phyloP scores from a whole-genome alignment of 805 yeast genomes.

The Lipomyces chichibuensis region DNA sequence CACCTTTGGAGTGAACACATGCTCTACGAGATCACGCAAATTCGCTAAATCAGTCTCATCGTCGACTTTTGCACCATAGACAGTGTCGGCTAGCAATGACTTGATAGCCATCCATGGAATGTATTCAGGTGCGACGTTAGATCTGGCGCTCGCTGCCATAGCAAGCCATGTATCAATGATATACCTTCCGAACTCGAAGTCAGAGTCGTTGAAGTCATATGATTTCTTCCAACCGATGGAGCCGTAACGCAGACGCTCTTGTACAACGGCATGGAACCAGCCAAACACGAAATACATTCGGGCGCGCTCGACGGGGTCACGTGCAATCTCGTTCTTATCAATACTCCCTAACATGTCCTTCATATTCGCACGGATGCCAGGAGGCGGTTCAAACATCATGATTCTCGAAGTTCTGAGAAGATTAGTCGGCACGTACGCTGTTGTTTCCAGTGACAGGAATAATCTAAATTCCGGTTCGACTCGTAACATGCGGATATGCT shows the following conservation, averaged over 20 bases:
- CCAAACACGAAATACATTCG: conserved; percentile 58
- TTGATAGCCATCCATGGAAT: conserved; percentile 61
- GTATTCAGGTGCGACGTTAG: conserved; percentile 50
- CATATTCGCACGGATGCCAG: conserved; percentile 59
- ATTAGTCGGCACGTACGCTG: conserved; percentile 56
- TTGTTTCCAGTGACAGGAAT: conserved; percentile 64
- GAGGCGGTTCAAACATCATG: conserved; percentile 62
- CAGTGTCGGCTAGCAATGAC: conserved; percentile 55
- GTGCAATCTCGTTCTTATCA: conserved; percentile 22
- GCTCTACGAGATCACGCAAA: conserved; percentile 34
- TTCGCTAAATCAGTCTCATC: conserved; percentile 31
- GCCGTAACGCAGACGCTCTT: conserved; percentile 59
- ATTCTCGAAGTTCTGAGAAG: conserved; percentile 59
- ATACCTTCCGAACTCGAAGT: conserved; percentile 55
- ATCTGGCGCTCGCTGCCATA: conserved; percentile 37
- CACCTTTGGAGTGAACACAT: conserved; percentile 37
- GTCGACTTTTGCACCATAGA: conserved; percentile 60
- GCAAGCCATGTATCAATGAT: conserved; percentile 52
- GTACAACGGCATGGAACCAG: conserved; percentile 72
- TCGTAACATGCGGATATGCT: conserved; percentile 46
- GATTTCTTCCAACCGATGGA: conserved; percentile 64
- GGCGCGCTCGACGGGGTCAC: conserved; percentile 50
- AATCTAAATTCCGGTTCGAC: conserved; percentile 52
- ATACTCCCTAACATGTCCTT: conserved; percentile 45
- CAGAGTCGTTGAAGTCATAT: conserved; percentile 78